Evolutionary conservation across 139 green algal genomes (phyloP), one percentile per base, ranked within the genome.

Genomic region (Choricystis sp.): DNA sequence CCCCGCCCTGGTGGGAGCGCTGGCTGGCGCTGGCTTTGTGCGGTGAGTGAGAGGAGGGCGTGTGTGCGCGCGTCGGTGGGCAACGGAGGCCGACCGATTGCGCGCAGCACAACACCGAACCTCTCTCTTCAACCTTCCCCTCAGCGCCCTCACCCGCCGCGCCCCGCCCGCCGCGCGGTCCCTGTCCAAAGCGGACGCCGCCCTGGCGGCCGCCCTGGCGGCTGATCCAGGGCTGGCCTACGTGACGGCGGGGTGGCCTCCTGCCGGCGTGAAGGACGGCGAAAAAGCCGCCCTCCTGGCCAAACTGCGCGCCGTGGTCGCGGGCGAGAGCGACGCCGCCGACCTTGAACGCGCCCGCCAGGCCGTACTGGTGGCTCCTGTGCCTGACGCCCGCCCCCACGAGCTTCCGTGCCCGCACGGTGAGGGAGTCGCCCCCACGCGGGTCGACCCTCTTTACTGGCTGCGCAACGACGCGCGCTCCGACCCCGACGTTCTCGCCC

Each of bases 381-480:
- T 16, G n/a, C n/a, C n/a, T n/a, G n/a, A n/a, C n/a, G n/a, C n/a
- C n/a, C n/a, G n/a, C n/a, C n/a, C n/a, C n/a, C n/a, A n/a, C n/a
- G n/a, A n/a, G n/a, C n/a, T n/a, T n/a, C n/a, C n/a, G n/a, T n/a
- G n/a, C n/a, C n/a, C n/a, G n/a, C n/a, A n/a, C n/a, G n/a, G n/a
- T n/a, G n/a, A n/a, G n/a, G n/a, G n/a, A n/a, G n/a, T n/a, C n/a
- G n/a, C n/a, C n/a, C n/a, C n/a, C n/a, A 49, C 62, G 0, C 57
- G 85, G 0, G 48, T 71, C 24, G 85, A 93, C 56, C 65, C 69
- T 2, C 91, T 85, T 69, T 89, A 91, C 66, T 94, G 86, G 85
- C 70, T 95, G 58, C 64, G 87, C 1, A 85, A 94, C 59, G 87
- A 95, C 59, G 70, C 76, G 0, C 75, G 89, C 23, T 76, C 82